Conservation (phyloP, 2,329 filamentous ascomycete genomes). For the Phaeophleospora eucalypticola region DNA sequence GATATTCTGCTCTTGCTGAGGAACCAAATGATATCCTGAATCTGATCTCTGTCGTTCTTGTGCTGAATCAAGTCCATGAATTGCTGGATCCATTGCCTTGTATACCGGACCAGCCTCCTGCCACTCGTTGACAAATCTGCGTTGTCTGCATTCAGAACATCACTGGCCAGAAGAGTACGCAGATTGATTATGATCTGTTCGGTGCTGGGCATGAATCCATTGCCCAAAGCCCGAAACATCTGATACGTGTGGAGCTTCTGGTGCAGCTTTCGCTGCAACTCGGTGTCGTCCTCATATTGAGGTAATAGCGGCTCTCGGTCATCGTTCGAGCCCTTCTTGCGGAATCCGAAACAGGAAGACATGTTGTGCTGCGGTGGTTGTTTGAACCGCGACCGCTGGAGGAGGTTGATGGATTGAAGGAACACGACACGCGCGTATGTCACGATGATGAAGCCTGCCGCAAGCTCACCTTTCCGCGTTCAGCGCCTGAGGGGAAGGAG, state of each 20-base stretch:
- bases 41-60: constrained; percentile 79
- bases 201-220: constrained; percentile 89
- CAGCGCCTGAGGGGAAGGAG: not conserved
- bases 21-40: constrained; percentile 91
- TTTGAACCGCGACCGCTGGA: not conserved
- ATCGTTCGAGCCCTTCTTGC: constrained; percentile 39
- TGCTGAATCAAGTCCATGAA: constrained; percentile 76
- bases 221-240: constrained; percentile 75
- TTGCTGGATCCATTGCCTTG: constrained; percentile 69
- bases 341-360: constrained; percentile 63
- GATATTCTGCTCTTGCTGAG: constrained; percentile 68
- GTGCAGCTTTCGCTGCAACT: constrained; percentile 70
- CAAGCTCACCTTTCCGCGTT: not conserved
- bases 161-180: constrained; percentile 70
- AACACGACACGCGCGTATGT: constrained; percentile 1
- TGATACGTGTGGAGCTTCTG: constrained; percentile 92
- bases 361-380: constrained; percentile 33
- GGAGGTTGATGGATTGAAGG: not conserved
- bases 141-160: constrained; percentile 71
- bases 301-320: constrained; percentile 78
- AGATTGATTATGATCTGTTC: constrained; percentile 78
- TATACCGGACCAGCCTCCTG: constrained; percentile 65
- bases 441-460: not conserved
- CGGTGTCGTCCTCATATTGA: constrained; percentile 76
- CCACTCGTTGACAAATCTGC: constrained; percentile 74